Percentiles rank a stretch among this genome's conserved stretches.
Evolutionary conservation across 1,284 basidiomycete species (phyloP).

Genomic region (Paramarasmius palmivorus): DNA sequence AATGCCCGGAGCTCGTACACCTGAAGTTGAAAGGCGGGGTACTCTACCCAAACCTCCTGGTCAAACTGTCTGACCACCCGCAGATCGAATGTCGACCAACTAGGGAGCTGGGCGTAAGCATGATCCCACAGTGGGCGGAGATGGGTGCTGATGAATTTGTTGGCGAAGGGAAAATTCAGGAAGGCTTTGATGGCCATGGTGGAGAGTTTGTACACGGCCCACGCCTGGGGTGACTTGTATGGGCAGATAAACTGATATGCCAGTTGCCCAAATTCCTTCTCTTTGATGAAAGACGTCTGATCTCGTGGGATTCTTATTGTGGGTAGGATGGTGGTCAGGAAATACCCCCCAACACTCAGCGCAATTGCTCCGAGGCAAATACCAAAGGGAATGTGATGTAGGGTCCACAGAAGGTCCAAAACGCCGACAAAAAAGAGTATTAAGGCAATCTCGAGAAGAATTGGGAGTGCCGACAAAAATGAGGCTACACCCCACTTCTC

Average conservation of each 20-base stretch:
- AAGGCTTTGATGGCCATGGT: too few species aligned
- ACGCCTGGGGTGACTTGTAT: conserved; percentile 1
- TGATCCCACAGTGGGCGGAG: not conserved
- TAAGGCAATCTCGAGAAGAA: conserved; percentile 4
- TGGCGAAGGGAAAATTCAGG: too few species aligned
- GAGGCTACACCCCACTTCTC: not conserved
- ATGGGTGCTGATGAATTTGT: too few species aligned
- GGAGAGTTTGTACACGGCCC: not conserved
- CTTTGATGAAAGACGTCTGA: not conserved
- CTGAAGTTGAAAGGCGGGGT: too few species aligned
- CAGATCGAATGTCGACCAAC: not conserved
- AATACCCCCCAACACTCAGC: not conserved
- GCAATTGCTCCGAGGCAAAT: not conserved
- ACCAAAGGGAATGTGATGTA: not conserved
- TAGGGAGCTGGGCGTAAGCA: too few species aligned
- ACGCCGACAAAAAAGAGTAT: conserved; percentile 7
- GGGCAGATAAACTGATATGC: not conserved
- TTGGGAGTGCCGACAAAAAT: conserved; percentile 1
- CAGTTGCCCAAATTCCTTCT: too few species aligned
- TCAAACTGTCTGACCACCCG: not conserved
- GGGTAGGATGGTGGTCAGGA: not conserved
- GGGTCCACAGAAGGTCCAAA: conserved; percentile 5
- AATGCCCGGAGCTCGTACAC: not conserved
- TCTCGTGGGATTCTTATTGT: too few species aligned
- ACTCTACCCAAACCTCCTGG: too few species aligned